Percentiles rank a stretch among this genome's conserved stretches.
Evolutionary conservation across 345 rosid species (phyloP).

Genomic region (Melaleuca quinquenervia): DNA sequence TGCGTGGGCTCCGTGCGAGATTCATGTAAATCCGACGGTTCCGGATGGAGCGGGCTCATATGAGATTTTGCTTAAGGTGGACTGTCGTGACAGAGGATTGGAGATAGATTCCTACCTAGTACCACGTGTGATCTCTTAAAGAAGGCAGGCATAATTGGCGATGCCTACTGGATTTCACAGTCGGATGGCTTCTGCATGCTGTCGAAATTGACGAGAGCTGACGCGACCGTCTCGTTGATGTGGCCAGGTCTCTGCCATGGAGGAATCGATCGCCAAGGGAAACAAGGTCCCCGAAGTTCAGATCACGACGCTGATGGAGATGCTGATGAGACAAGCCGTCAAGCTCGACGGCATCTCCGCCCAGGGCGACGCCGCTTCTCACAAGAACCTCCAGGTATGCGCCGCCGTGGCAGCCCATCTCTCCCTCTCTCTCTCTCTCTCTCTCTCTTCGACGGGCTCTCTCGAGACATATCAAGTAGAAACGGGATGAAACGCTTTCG

Average conservation of each 20-base stretch:
- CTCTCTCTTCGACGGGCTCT: neutral
- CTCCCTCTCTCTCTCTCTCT: neutral
- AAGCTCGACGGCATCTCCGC: slow-evolving; percentile 34
- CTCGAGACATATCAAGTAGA: neutral
- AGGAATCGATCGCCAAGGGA: slow-evolving; percentile 27
- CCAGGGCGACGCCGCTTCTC: slow-evolving; percentile 28
- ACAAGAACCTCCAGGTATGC: slow-evolving; percentile 26
- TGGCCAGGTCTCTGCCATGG: slow-evolving; percentile 22
- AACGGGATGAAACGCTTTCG: neutral
- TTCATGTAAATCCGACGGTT: neutral
- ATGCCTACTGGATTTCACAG: neutral
- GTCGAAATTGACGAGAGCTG: neutral
- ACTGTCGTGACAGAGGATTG: neutral
- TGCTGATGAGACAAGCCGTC: slow-evolving; percentile 52
- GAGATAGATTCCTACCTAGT: no score
- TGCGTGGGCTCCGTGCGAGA: accelerated
- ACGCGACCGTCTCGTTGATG: neutral
- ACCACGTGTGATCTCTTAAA: no score
- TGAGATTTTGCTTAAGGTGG: neutral
- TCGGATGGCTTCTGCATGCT: neutral
- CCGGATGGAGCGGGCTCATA: neutral
- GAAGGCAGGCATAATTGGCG: no score
- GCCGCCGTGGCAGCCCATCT: neutral
- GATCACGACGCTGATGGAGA: slow-evolving; percentile 43
- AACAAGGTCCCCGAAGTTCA: slow-evolving; percentile 38